phyloP scores from a whole-genome alignment of 768 basidiomycete genomes.

The Cyathus striatus region DNA sequence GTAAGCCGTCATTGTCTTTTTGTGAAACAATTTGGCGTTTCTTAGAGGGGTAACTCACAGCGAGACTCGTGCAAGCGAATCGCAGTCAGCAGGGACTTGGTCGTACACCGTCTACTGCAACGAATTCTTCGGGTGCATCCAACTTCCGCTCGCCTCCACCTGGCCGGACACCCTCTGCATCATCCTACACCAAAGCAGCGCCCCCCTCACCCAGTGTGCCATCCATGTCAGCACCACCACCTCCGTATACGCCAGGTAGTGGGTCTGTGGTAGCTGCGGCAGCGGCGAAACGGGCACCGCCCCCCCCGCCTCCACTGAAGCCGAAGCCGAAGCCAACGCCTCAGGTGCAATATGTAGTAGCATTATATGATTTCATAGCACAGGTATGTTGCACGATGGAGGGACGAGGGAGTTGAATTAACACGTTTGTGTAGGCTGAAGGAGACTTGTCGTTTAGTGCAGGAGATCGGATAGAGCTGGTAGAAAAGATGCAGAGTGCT shows the following conservation, averaged over 20 bases:
- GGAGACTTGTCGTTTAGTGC: constrained; percentile 88
- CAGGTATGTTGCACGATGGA: too few species aligned
- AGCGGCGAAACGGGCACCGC: constrained; percentile 71
- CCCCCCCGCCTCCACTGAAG: constrained; percentile 90
- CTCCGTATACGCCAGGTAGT: constrained; percentile 34
- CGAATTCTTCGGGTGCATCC: constrained; percentile 26
- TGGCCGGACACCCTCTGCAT: constrained; percentile 23
- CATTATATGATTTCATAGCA: constrained; percentile 91
- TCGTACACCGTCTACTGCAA: constrained; percentile 26
- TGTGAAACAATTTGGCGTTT: not conserved
- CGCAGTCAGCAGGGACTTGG: constrained; percentile 27
- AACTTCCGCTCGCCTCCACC: constrained; percentile 38
- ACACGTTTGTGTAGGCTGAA: too few species aligned
- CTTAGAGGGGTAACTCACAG: constrained; percentile 24
- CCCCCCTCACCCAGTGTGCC: constrained; percentile 37
- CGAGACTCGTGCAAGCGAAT: constrained; percentile 61
- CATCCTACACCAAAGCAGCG: constrained; percentile 46
- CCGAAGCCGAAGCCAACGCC: constrained; percentile 75
- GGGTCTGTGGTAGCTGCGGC: constrained; percentile 24
- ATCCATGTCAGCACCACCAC: constrained; percentile 32
- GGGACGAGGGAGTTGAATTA: too few species aligned
- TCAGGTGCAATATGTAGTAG: constrained; percentile 73
- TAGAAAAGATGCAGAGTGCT: constrained; percentile 72
- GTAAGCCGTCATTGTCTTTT: constrained; percentile 51
- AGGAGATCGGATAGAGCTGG: constrained; percentile 88